Percentiles rank a stretch among this genome's conserved stretches.
These are phyloP conservation scores for Phytopythium litorale DNA, from an alignment of 352 stramenopile species.

Conservation along the genomic window DNA sequence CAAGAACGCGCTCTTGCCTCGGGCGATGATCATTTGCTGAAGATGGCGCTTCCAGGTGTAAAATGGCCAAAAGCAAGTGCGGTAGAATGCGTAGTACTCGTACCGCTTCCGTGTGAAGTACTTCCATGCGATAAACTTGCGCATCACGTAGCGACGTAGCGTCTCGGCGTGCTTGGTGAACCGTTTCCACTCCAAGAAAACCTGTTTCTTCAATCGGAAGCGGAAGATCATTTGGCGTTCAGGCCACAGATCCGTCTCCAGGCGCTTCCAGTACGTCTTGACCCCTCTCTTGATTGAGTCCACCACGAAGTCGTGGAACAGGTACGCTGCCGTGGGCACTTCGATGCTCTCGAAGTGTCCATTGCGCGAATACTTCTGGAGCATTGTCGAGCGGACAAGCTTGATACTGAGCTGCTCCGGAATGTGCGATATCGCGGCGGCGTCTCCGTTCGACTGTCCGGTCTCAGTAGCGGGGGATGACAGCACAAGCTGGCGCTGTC, in stretches of 20 bases:
- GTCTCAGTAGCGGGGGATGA: neutral
- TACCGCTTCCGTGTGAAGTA: constrained; percentile 44
- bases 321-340: constrained; percentile 31
- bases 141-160: constrained; percentile 35
- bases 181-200: constrained; percentile 42
- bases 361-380: constrained; percentile 81
- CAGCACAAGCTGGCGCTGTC: constrained; percentile 19
- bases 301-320: constrained; percentile 54
- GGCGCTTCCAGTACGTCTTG: constrained; percentile 28
- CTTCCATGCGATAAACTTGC: constrained; percentile 66
- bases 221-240: constrained; percentile 58
- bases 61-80: constrained; percentile 71
- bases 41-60: constrained; percentile 77
- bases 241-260: constrained; percentile 44
- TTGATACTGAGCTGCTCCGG: constrained; percentile 44
- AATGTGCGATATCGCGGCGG: constrained; percentile 2
- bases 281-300: constrained; percentile 50
- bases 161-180: constrained; percentile 37
- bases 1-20: constrained; percentile 54
- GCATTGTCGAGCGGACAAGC: constrained; percentile 46
- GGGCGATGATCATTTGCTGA: constrained; percentile 63
- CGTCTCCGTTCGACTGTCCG: neutral
- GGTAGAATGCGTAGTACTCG: constrained; percentile 54
- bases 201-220: constrained; percentile 52
- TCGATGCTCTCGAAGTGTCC: constrained; percentile 70